A percentile compares a stretch with the other conserved stretches of the same genome.
These are phyloP conservation scores for Penicillium angulare DNA, from an alignment of 495 filamentous ascomycete genomes.

Conservation along the genomic window DNA sequence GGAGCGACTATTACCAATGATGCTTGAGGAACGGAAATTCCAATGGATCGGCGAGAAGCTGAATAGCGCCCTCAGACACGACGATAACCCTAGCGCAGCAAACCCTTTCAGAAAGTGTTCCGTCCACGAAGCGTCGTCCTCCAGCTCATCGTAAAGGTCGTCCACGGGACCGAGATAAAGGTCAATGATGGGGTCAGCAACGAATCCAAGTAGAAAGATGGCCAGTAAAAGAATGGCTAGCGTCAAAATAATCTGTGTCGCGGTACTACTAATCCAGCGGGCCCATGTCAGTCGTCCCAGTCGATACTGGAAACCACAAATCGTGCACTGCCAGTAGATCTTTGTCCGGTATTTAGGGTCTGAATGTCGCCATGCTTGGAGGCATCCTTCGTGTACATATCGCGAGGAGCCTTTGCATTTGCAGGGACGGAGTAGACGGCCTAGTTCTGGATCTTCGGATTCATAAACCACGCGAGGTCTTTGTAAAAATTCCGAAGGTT, in stretches of 20 bases:
- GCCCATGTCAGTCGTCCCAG: constrained; percentile 76
- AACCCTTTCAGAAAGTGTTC: constrained; percentile 88
- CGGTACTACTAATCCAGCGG: constrained; percentile 66
- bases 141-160: constrained; percentile 32
- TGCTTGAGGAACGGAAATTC: constrained; percentile 49
- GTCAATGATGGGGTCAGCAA: constrained; percentile 91
- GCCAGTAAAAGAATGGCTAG: constrained; percentile 63
- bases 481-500: constrained; percentile 64
- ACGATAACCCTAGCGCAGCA: constrained; percentile 77
- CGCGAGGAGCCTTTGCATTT: constrained; percentile 87
- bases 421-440: constrained; percentile 87
- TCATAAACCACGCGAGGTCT: constrained; percentile 68
- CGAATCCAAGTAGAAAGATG: constrained; percentile 79
- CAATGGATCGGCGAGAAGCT: constrained; percentile 72
- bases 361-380: constrained; percentile 79
- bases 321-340: constrained; percentile 86
- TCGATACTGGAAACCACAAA: constrained; percentile 81
- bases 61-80: constrained; percentile 78
- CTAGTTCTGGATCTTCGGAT: constrained; percentile 68
- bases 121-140: constrained; percentile 56
- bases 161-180: constrained; percentile 75
- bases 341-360: constrained; percentile 63
- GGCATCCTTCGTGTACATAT: constrained; percentile 94
- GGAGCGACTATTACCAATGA: constrained; percentile 54
- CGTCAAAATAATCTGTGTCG: constrained; percentile 64